Evolutionary conservation across 2,329 filamentous ascomycete species (phyloP), one percentile per base, ranked within the genome.

Genomic region (Chlorencoelia australis): DNA sequence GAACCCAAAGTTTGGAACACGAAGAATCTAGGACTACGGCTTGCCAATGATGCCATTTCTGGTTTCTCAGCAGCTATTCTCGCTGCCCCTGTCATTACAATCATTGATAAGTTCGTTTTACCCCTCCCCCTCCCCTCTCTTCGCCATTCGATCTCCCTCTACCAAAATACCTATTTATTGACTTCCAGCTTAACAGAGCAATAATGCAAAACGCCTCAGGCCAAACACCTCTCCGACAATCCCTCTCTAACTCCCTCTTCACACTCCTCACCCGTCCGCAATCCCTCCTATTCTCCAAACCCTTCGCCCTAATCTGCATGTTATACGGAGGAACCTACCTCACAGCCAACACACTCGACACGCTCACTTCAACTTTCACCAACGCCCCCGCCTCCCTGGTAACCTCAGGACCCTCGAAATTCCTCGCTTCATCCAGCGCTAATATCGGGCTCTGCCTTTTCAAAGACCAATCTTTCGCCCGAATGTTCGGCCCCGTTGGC

Each of bases 241-340:
- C 78, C 22, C 58, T 87, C 46, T 68, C 65, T 47, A 57, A 60
- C 35, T 84, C 79, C 16, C 49, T 82, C 30, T 54, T 54, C 19
- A 61, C 66, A 25, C 65, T 86, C 34, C 31, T 82, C 39, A 48
- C 65, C n/a, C 68, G 65, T 7, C 82, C 82, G 0, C 75, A 77
- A 40, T 51, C 59, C 16, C 66, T 82, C 50, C 51, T 86, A 46
- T 60, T 75, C 55, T 75, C 75, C 33, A 74, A 73, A 41, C 80
- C 82, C 1, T 81, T 82, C 50, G 73, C 65, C 30, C 69, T 86
- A 46, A 79, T 87, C 55, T 71, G 75, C 61, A 65, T 74, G 60
- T 67, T 94, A 28, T 96, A 95, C 67, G 83, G 79, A 43, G 80
- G 83, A 47, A 96, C 89, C 41, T 95, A 95, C 65, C 64, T 91